Evolutionary conservation across 371 early-diverging fungal species (phyloP), one percentile per base, ranked within the genome.

Genomic region (Polyrhizophydium stewartii): DNA sequence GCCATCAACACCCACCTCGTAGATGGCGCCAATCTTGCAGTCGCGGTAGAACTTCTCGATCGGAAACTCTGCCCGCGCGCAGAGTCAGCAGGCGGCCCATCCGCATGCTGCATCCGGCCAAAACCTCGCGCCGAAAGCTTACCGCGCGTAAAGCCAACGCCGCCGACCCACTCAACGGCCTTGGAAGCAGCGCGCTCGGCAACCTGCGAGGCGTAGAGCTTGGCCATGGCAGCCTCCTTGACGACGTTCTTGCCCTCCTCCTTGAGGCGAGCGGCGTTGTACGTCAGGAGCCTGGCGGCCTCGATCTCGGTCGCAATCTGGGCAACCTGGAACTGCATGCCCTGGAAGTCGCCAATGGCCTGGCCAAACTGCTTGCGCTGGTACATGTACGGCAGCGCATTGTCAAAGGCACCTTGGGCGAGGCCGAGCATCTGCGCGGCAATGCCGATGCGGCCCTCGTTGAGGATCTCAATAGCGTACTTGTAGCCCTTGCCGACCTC

Each of bases 391-490:
- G 93, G 94, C 68, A 97, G 61, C 21, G 93, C 89, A 59, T 80
- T 73, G 73, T 97, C 96, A 64, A 89, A 90, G 28, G 88, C 95
- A 31, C 97, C 97, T 76, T 97, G 96, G 22, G 97, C 97, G 45
- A 95, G 73, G 59, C 98, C 98, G 50, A 97, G 71, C 98, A 96
- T 96, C 76, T 97, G 97, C 37, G 96, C 96, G 45, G 96, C 95
- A 76, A 96, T 96, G 68, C 98, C 98, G 55, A 98, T 93, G 74
- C 97, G 91, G 24, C 97, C 97, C 77, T 96, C 97, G 79, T 98
- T 97, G 65, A 98, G 80, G 55, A 94, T 94, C 74, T 95, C 96
- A 64, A 98, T 98, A 57, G 97, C 96, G 63, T 93, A 94, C 81
- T 95, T 96, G 91, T 98, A 98, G 32, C 98, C 98, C 80, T 94